Percentiles rank a stretch among this genome's conserved stretches.
These are phyloP conservation scores for Paraphysoderma sedebokerense DNA, from an alignment of 371 early-diverging fungal genomes.

Conservation along the genomic window DNA sequence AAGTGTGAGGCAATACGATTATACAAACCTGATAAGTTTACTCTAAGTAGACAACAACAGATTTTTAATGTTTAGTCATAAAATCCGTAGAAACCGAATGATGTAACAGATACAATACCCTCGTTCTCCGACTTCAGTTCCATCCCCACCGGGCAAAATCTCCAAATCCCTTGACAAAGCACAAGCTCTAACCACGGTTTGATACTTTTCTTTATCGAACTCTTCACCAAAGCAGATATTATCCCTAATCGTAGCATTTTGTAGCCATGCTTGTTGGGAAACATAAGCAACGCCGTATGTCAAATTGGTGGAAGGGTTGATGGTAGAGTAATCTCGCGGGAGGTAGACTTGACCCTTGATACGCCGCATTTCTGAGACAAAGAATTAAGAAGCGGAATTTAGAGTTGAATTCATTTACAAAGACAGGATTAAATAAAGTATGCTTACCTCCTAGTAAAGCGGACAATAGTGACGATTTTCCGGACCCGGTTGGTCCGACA, in stretches of 20 bases:
- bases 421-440: no score
- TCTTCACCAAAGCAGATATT: conserved; percentile 66
- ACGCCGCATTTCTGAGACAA: neutral
- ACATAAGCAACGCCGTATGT: neutral
- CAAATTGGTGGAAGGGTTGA: no score
- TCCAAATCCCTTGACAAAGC: conserved; percentile 64
- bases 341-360: neutral
- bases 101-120: no score
- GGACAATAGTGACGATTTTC: neutral
- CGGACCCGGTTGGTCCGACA: neutral
- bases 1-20: neutral
- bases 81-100: no score
- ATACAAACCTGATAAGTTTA: neutral
- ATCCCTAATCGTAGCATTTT: conserved; percentile 11
- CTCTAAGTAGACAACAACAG: neutral
- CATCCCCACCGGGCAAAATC: conserved; percentile 46
- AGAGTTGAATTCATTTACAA: no score
- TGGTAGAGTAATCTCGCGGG: neutral
- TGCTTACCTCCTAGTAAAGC: neutral
- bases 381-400: neutral
- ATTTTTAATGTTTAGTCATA: no score
- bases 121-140: conserved; percentile 33
- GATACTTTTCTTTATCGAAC: conserved; percentile 42
- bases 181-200: conserved; percentile 27
- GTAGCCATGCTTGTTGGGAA: neutral